Base-by-base conservation (phyloP, 306 rosid species). In the Trifolium pratense region DNA sequence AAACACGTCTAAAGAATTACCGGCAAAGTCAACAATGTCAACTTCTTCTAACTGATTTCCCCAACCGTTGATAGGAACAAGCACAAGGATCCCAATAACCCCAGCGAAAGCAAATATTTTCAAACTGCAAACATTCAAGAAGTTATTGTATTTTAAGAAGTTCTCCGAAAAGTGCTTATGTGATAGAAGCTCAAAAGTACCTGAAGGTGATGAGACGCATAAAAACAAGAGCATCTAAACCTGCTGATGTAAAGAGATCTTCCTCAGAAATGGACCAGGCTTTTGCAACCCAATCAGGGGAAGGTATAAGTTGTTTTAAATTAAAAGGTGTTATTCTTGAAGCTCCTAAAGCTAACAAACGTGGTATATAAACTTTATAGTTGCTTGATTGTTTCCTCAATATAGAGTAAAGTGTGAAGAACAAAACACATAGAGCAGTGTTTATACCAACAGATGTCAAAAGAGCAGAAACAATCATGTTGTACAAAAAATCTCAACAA, bases 221-320 rank as follows among this genome's bases (percentile, higher is more conserved):
- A 43, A 81, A 94, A 23, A 91, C 92, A 37, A 91, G 89, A 51
- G 88, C 96, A 74, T 94, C 98, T 80, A 94, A 78, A 21, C 97
- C 97, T 2, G 90, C 85, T 14, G 79, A 51, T 15, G 83, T 58
- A 45, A 93, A 76, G 29, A 94, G 72, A 3, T 94, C 90, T 26
- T 91, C 95, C 76, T 94, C 98, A 9, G 97, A 66, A 77, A 94
- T 86, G 71, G 71, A 78, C 96, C 92, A 93, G 1, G 98, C 96
- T 42, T 68, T 75, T 52, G 82, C 80, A 40, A 93, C 67, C 97
- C 97, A 93, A 61, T 84, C 85, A 15, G 96, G 66, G 15, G 97
- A 94, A 77, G 97, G 98, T 39, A 91, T 76, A 16, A 91, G 79
- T 72, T 94, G 79, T 77, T 87, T 97, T 1, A 94, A 71, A 60